Evolutionary conservation across 2,329 filamentous ascomycete species (phyloP).

Genomic region (Colletotrichum cereale): DNA sequence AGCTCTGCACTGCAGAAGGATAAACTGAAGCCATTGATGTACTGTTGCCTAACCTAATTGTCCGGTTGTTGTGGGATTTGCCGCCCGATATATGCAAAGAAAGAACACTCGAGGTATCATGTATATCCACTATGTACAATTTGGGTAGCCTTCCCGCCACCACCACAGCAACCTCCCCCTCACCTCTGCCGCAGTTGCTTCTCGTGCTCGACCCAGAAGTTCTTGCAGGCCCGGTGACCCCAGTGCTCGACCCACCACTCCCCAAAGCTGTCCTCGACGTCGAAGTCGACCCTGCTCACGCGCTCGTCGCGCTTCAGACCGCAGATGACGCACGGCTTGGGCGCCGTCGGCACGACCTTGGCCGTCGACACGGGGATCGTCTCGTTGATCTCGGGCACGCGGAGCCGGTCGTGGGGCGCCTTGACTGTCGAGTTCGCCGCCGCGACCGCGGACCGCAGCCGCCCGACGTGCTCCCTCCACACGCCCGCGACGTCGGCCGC

Average conservation of each 20-base stretch:
- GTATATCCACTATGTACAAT: conserved; percentile 24
- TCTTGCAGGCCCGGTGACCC: conserved; percentile 82
- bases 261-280: conserved; percentile 90
- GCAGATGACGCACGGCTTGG: conserved; percentile 85
- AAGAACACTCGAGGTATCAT: conserved; percentile 28
- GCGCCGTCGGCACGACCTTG: conserved; percentile 80
- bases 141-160: not conserved
- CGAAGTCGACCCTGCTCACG: conserved; percentile 78
- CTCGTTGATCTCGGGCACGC: conserved; percentile 78
- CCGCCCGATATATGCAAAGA: conserved; percentile 10
- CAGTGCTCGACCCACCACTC: conserved; percentile 97
- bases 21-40: not conserved
- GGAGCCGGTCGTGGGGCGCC: conserved; percentile 52
- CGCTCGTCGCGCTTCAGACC: conserved; percentile 91
- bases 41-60: conserved; percentile 8
- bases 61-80: not conserved
- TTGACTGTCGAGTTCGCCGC: conserved; percentile 66
- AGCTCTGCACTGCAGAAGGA: not conserved
- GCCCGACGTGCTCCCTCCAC: conserved; percentile 82
- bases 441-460: conserved; percentile 79
- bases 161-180: conserved; percentile 18
- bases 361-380: conserved; percentile 76
- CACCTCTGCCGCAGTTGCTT: conserved; percentile 76
- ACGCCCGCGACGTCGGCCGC: conserved; percentile 79
- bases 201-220: conserved; percentile 88